Evolutionary conservation across 2,329 filamentous ascomycete species (phyloP), one percentile per base, ranked within the genome.

Genomic region (Scedosporium minutisporum): DNA sequence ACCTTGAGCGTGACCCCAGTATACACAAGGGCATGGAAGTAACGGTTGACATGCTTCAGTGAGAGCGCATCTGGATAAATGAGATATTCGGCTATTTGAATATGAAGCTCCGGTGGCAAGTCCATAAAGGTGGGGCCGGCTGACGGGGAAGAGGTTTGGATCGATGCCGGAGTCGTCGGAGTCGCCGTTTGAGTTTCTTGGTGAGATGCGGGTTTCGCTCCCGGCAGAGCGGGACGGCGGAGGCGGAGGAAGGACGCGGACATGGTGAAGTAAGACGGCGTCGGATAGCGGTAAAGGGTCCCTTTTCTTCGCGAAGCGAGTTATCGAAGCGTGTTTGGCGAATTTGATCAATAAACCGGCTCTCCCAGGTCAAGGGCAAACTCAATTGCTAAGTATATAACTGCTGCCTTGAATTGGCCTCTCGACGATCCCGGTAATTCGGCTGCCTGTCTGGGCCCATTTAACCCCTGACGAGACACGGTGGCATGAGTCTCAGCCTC

Each of bases 11-110:
- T 72, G 33, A 90, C 76, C 42, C 85, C 86, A 0, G 87, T 90
- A 70, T 87, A 80, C 65, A 90, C 85, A 1, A 89, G 73, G 58
- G 72, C 68, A 74, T 86, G 87, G 71, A 90, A 87, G 69, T 88
- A 79, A 63, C 80, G 79, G 69, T 76, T 85, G 21, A 82, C 82
- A 70, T 90, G 87, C 69, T 90, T 90, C 16, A 90, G 75, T 0
- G 87, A 87, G 1, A 90, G 78, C 0, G 88, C 87, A 65, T 91
- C 87, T 0, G 88, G 88, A 65, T 90, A 90, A 38, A 81, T 81
- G 64, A 90, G 82, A 62, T 83, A 76, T 10, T 77, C 70, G 38
- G 82, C 76, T 62, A 90, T 86, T 59, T 84, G 78, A 1, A 87
- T 71, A 66, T 89, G 87, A n/a, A 90, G 77, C 68, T 91, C 88